Evolutionary conservation across 768 basidiomycete genomes (phyloP), one percentile per base, ranked within the genome.

Genomic region (Suillus subaureus): DNA sequence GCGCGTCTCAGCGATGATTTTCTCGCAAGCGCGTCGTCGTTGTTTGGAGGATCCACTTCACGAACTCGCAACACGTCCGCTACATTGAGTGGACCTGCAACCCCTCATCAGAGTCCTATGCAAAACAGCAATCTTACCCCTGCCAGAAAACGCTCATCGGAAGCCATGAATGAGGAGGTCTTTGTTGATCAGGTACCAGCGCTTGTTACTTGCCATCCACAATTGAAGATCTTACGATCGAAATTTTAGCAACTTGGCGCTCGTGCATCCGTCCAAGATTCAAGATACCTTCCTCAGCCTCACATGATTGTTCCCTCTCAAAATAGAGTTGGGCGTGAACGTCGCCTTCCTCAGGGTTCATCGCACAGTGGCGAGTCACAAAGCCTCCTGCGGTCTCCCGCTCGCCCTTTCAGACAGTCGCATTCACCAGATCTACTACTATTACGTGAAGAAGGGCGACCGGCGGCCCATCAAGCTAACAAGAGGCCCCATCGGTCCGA

Each of bases 121-220:
- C 69, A 61, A 47, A 42, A 18, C 6, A 67, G 67, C 52, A 6
- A 67, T 63, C 74, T 65, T 52, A 67, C 72, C 21, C 73, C 74
- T 18, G 70, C 77, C 1, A 78, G 74, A 54, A 77, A 77, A 69
- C 75, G 75, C 42, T 77, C 75, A 15, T 75, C 72, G 49, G 77
- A 78, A 61, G 60, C 63, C 47, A 66, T 75, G 66, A 77, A 74
- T 31, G 72, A 72, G 16, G 65, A 58, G 54, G 66, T 52, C 70
- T 78, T 67, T 66, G 71, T 33, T 49, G 69, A 77, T 69, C 75
- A 77, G 75, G 77, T 77, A 67, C 61, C 67, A 66, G 77, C 75
- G 71, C 68, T 68, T 71, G 74, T 70, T 68, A 68, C 67, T 72
- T 66, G 69, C 35, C 70, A 68, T 49, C 55, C 58, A 72, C 63